A percentile compares a stretch with the other conserved stretches of the same genome.
These are phyloP conservation scores for Aspergillus novoparasiticus DNA, from an alignment of 2,329 filamentous ascomycete species.

Conservation along the genomic window DNA sequence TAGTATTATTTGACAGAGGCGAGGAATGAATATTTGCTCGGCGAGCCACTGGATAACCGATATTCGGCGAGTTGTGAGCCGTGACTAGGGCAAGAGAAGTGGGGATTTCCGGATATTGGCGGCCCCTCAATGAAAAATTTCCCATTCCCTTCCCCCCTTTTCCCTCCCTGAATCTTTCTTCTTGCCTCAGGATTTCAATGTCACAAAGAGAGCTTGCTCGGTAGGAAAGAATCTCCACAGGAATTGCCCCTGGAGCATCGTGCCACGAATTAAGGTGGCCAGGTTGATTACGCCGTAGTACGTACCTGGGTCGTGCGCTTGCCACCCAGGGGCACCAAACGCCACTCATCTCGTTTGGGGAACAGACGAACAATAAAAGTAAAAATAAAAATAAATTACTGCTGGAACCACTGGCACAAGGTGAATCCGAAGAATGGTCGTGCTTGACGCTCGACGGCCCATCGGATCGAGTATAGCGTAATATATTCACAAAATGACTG, in stretches of 20 bases:
- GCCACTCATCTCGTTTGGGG: no score
- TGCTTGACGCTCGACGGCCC: no score
- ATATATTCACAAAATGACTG: not conserved
- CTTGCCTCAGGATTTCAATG: not conserved
- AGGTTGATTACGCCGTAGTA: no score
- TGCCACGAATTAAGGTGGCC: no score
- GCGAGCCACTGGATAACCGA: not conserved
- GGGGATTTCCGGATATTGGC: not conserved
- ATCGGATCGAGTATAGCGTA: not conserved
- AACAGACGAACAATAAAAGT: no score
- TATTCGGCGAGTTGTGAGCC: not conserved
- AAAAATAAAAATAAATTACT: no score
- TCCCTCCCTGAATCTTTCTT: not conserved
- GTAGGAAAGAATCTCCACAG: not conserved
- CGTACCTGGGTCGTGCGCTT: not conserved
- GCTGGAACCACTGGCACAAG: no score
- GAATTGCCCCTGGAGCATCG: not conserved
- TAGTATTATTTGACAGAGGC: not conserved
- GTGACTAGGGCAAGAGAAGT: not conserved
- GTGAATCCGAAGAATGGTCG: no score
- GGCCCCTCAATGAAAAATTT: not conserved
- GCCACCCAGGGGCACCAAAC: not conserved
- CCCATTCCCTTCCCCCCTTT: not conserved
- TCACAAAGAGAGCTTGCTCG: not conserved
- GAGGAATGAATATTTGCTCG: not conserved